Percentiles rank a stretch among this genome's conserved stretches.
These are phyloP conservation scores for Thelephora terrestris DNA, from an alignment of 1,284 basidiomycete genomes.

Conservation along the genomic window DNA sequence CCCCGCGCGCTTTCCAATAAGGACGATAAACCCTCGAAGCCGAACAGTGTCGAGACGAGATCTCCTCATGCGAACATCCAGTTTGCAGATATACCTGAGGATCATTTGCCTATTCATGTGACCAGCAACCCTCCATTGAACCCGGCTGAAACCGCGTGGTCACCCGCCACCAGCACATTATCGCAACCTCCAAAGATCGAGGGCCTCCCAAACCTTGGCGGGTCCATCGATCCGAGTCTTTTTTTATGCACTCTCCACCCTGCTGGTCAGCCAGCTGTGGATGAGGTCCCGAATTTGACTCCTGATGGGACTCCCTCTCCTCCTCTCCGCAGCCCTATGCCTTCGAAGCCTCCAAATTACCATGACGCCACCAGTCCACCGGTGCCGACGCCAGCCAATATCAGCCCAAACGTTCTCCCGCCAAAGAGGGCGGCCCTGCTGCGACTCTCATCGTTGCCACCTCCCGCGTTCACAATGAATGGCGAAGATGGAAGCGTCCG, in stretches of 20 bases:
- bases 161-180: too few relatives aligned
- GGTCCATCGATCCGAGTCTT: too few relatives aligned
- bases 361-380: background rate
- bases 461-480: constrained; percentile 23
- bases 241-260: too few relatives aligned
- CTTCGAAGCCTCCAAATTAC: background rate
- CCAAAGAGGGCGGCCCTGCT: constrained; percentile 4
- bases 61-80: background rate
- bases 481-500: constrained; percentile 28
- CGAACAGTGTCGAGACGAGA: too few relatives aligned
- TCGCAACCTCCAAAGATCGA: background rate
- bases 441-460: constrained; percentile 22
- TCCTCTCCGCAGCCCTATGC: background rate
- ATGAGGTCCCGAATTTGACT: too few relatives aligned
- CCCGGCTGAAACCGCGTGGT: too few relatives aligned
- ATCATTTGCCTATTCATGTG: background rate
- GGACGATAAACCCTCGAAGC: background rate
- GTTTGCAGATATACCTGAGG: background rate
- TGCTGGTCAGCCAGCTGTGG: too few relatives aligned
- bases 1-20: background rate
- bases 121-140: too few relatives aligned
- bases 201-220: background rate
- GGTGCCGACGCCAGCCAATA: background rate
- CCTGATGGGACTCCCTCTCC: background rate
- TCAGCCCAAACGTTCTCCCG: background rate